Percentiles rank a stretch among this genome's conserved stretches.
phyloP scores from a whole-genome alignment of 306 rosid genomes.

The Cucurbita ficifolia region DNA sequence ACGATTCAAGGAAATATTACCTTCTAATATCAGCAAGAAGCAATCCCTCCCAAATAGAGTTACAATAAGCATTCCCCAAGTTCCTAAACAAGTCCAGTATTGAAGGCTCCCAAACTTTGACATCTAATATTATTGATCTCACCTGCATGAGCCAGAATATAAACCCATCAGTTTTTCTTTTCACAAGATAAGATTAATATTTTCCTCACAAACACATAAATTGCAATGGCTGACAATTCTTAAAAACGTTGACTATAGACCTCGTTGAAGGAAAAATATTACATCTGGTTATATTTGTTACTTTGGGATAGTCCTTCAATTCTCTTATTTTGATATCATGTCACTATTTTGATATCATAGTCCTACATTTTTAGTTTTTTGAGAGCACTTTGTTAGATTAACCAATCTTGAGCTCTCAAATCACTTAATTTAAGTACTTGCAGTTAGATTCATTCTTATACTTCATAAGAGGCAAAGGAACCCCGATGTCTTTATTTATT shows the following conservation, averaged over 20 bases:
- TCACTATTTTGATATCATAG: no score
- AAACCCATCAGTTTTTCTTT: neutral
- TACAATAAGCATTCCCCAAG: constrained; percentile 79
- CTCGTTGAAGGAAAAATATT: neutral
- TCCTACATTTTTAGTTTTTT: neutral
- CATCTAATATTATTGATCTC: constrained; percentile 80
- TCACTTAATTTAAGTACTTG: neutral
- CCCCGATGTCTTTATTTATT: neutral
- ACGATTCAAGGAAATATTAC: constrained; percentile 23
- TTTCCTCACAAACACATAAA: neutral
- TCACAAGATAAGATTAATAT: neutral
- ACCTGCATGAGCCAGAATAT: constrained; percentile 49
- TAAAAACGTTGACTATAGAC: neutral
- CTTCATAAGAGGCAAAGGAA: neutral
- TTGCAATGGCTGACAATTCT: neutral
- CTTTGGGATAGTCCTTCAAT: neutral
- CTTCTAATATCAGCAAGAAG: constrained; percentile 35
- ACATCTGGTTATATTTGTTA: neutral
- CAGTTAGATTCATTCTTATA: neutral
- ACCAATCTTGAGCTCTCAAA: neutral
- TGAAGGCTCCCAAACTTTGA: constrained; percentile 86
- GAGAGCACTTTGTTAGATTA: neutral
- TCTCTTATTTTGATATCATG: neutral
- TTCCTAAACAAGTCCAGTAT: constrained; percentile 65
- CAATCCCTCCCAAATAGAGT: constrained; percentile 83